Percentiles rank a stretch among this genome's conserved stretches.
Evolutionary conservation across 805 yeast genomes (phyloP).

Genomic region (Saccharomyces jurei): DNA sequence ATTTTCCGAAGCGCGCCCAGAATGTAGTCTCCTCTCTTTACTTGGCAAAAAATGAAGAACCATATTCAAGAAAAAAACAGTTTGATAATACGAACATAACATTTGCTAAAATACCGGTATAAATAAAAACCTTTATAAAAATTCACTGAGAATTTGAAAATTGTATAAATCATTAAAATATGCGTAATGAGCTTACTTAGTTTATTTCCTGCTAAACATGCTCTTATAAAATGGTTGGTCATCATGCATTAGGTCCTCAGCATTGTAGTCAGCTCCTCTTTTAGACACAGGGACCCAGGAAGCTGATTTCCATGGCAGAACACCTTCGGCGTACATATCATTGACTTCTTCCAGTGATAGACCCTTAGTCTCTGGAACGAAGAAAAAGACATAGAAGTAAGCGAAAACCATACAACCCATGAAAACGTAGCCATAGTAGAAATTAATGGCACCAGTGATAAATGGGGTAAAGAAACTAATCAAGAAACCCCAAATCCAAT

Average conservation of each 20-base stretch:
- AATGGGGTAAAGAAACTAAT: conserved; percentile 66
- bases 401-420: conserved; percentile 48
- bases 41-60: neutral
- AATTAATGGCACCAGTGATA: conserved; percentile 54
- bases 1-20: too few relatives aligned
- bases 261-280: conserved; percentile 17
- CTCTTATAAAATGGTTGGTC: conserved; percentile 19
- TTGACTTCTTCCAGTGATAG: conserved; percentile 74
- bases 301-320: conserved; percentile 37
- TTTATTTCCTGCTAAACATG: conserved; percentile 7
- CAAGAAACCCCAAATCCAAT: conserved; percentile 63
- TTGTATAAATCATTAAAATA: neutral
- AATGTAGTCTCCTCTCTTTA: too few relatives aligned
- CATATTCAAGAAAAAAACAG: neutral
- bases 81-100: neutral
- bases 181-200: neutral
- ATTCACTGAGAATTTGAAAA: neutral
- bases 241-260: conserved; percentile 15
- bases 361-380: conserved; percentile 70
- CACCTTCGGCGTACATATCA: conserved; percentile 39
- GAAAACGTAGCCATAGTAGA: conserved; percentile 58
- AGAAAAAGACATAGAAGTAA: conserved; percentile 58
- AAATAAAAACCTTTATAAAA: neutral
- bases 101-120: neutral
- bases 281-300: conserved; percentile 42